A percentile compares a stretch with the other conserved stretches of the same genome.
Conservation (phyloP, 192 early-diverging fungal genomes). For the Umbelopsis ramanniana region DNA sequence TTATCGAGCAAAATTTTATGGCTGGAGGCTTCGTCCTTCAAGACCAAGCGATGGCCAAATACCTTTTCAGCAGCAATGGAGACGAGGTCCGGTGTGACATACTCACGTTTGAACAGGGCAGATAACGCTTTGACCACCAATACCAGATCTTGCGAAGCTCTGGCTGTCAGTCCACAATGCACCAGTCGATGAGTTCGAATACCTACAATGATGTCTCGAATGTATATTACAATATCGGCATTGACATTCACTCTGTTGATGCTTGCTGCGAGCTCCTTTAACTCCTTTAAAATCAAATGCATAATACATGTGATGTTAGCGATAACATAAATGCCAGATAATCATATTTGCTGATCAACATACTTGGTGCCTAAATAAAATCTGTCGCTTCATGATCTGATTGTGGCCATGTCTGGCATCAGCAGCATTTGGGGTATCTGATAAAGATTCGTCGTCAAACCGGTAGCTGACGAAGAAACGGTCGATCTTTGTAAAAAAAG, state of each 20-base stretch:
- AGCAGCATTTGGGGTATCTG: conserved; percentile 1
- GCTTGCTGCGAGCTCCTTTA: conserved; percentile 48
- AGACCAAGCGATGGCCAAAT: conserved; percentile 53
- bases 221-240: conserved; percentile 58
- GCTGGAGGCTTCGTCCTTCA: not conserved
- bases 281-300: conserved; percentile 37
- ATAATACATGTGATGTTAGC: not conserved
- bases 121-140: conserved; percentile 55
- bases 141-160: conserved; percentile 55
- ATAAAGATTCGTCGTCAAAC: conserved; percentile 31
- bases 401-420: not conserved
- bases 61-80: conserved; percentile 61
- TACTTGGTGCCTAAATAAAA: conserved; percentile 29
- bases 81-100: conserved; percentile 58
- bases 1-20: not conserved
- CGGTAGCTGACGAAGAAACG: conserved; percentile 37
- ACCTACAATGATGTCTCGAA: conserved; percentile 63
- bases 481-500: conserved; percentile 23
- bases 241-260: conserved; percentile 50
- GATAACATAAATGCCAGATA: not conserved
- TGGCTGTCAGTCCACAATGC: conserved; percentile 55
- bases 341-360: not conserved
- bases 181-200: conserved; percentile 59
- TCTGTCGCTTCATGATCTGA: not conserved
- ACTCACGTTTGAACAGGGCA: conserved; percentile 52